phyloP scores from a whole-genome alignment of 2,329 filamentous ascomycete genomes.

The Tolypocladium cylindrosporum region DNA sequence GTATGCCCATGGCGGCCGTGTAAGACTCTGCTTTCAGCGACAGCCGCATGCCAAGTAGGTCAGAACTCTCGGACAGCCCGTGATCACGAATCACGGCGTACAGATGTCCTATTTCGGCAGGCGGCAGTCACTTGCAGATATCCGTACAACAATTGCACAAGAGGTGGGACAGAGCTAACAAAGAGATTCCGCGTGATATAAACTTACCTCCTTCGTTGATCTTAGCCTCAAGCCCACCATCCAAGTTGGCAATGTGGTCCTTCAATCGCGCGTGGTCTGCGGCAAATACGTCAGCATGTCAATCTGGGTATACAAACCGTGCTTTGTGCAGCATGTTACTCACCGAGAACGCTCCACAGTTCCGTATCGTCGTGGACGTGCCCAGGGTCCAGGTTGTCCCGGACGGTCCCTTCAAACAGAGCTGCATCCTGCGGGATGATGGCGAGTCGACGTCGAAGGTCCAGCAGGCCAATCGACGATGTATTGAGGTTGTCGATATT shows the following conservation, averaged over 20 bases:
- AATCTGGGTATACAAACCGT: not conserved
- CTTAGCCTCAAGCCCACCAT: conserved; percentile 78
- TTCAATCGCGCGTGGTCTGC: conserved; percentile 86
- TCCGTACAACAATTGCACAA: not conserved
- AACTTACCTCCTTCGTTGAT: conserved; percentile 87
- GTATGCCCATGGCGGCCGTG: not conserved
- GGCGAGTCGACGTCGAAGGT: conserved; percentile 78
- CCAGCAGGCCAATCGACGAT: conserved; percentile 78
- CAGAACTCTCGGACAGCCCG: not conserved
- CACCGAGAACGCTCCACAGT: conserved; percentile 89
- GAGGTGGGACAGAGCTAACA: not conserved
- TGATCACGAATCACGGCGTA: not conserved
- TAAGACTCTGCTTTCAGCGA: too few species aligned
- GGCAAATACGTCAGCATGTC: conserved; percentile 3
- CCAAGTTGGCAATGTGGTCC: conserved; percentile 79
- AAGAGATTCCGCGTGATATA: not conserved
- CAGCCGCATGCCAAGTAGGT: not conserved
- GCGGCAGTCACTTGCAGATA: not conserved
- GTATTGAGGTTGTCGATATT: conserved; percentile 86
- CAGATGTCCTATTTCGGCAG: not conserved
- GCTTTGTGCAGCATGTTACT: conserved; percentile 23
- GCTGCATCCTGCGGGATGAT: conserved; percentile 98
- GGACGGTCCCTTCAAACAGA: conserved; percentile 84
- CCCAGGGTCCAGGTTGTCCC: conserved; percentile 91
- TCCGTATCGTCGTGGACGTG: conserved; percentile 96